A percentile compares a stretch with the other conserved stretches of the same genome.
Evolutionary conservation across 1,139 yeast genomes (phyloP).

Genomic region (Debaryomyces coudertii): DNA sequence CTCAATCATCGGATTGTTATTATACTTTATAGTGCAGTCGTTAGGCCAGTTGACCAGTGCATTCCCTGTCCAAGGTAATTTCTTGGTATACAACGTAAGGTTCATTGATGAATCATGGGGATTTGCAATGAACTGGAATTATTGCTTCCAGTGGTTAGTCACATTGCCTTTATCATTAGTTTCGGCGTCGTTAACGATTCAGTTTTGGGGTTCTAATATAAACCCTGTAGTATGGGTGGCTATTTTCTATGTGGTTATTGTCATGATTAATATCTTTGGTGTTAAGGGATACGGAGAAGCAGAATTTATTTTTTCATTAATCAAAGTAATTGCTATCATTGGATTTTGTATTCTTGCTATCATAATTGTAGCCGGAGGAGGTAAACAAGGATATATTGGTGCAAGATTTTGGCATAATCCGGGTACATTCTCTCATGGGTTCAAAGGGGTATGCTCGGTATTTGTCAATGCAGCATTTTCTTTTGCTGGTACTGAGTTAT

Average conservation of each 20-base stretch:
- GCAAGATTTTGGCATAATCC: slow-evolving; percentile 45
- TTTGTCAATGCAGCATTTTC: slow-evolving; percentile 88
- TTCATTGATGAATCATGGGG: slow-evolving; percentile 37
- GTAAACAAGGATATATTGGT: slow-evolving; percentile 45
- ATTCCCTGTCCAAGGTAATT: slow-evolving; percentile 60
- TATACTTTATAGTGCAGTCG: slow-evolving; percentile 58
- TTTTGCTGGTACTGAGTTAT: slow-evolving; percentile 78
- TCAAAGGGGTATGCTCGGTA: slow-evolving; percentile 84
- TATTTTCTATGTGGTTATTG: slow-evolving; percentile 40
- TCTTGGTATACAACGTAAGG: slow-evolving; percentile 36
- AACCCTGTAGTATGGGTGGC: slow-evolving; percentile 51
- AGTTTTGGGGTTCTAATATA: slow-evolving; percentile 41
- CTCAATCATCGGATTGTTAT: slow-evolving; percentile 58
- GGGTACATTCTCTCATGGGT: slow-evolving; percentile 54
- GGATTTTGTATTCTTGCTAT: slow-evolving; percentile 47
- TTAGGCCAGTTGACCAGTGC: slow-evolving; percentile 67
- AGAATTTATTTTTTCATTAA: slow-evolving; percentile 43
- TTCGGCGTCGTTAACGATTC: slow-evolving; percentile 47
- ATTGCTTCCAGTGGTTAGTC: slow-evolving; percentile 37
- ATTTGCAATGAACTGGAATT: slow-evolving; percentile 38
- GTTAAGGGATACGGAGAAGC: slow-evolving; percentile 53
- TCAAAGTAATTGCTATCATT: slow-evolving; percentile 47
- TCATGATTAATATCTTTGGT: slow-evolving; percentile 45
- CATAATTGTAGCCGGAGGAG: slow-evolving; percentile 47
- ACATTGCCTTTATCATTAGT: slow-evolving; percentile 49